phyloP scores from a whole-genome alignment of 2,329 filamentous ascomycete species.

The Blumeriella jaapii region DNA sequence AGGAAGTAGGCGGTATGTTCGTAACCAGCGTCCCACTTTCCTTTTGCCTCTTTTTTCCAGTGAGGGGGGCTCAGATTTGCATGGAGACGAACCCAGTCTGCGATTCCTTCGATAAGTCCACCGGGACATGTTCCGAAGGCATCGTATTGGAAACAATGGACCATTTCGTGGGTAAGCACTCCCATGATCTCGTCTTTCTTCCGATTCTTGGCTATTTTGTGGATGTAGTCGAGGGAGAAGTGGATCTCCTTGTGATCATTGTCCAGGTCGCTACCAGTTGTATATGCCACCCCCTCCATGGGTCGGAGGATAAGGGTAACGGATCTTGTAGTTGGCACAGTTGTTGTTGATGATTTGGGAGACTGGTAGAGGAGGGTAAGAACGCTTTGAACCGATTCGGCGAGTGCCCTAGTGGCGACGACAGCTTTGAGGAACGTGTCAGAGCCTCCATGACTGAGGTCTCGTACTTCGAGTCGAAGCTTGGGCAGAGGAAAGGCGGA shows the following conservation, averaged over 20 bases:
- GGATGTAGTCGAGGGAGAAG: constrained; percentile 68
- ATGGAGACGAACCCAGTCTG: constrained; percentile 80
- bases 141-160: constrained; percentile 88
- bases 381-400: constrained; percentile 53
- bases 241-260: constrained; percentile 88
- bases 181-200: constrained; percentile 60
- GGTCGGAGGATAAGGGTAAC: constrained; percentile 71
- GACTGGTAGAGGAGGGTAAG: constrained; percentile 58
- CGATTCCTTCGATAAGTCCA: constrained; percentile 81
- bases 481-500: constrained; percentile 36
- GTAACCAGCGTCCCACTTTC: constrained; percentile 81
- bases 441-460: constrained; percentile 48
- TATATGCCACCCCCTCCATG: constrained; percentile 83
- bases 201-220: constrained; percentile 31
- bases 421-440: constrained; percentile 55
- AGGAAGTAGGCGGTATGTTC: constrained; percentile 87
- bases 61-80: constrained; percentile 67
- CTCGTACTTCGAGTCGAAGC: constrained; percentile 47
- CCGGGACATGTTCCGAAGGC: constrained; percentile 49
- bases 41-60: constrained; percentile 50
- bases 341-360: constrained; percentile 31
- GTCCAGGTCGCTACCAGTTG: constrained; percentile 68
- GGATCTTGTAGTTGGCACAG: constrained; percentile 57
- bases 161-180: constrained; percentile 82
- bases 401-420: constrained; percentile 50